phyloP scores from a whole-genome alignment of 1,284 basidiomycete genomes.

The Earliella scabrosa region DNA sequence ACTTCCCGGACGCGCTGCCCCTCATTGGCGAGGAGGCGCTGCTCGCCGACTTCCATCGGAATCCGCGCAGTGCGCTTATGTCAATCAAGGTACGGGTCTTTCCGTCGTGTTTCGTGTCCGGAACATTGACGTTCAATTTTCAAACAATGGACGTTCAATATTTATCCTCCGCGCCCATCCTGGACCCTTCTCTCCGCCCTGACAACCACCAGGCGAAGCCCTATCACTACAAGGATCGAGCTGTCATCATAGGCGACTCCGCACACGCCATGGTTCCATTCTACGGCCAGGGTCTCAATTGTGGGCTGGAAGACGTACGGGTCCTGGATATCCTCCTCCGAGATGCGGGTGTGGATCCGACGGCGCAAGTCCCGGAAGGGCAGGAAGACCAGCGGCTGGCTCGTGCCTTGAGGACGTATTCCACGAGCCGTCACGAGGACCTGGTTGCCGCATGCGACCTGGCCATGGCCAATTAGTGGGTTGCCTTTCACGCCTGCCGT shows the following conservation, averaged over 20 bases:
- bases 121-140: conserved; percentile 1
- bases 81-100: conserved; percentile 79
- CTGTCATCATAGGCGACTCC: conserved; percentile 90
- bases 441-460: conserved; percentile 89
- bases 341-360: conserved; percentile 61
- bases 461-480: conserved; percentile 96
- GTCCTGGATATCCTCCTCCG: conserved; percentile 82
- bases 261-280: conserved; percentile 99
- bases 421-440: conserved; percentile 83
- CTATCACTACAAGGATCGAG: conserved; percentile 90
- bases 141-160: not conserved
- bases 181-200: conserved; percentile 13
- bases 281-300: conserved; percentile 98
- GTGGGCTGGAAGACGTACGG: conserved; percentile 96
- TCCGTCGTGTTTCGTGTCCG: conserved; percentile 16
- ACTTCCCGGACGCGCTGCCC: conserved; percentile 89
- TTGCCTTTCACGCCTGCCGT: conserved; percentile 25
- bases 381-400: conserved; percentile 62
- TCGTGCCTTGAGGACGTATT: conserved; percentile 77
- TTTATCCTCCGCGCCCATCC: conserved; percentile 10
- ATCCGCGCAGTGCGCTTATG: conserved; percentile 89
- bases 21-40: conserved; percentile 84
- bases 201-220: conserved; percentile 67
- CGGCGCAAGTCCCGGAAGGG: conserved; percentile 36
- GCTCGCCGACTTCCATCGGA: conserved; percentile 76